Conservation (phyloP, 163 green algal genomes). For the Volvox carteri region DNA sequence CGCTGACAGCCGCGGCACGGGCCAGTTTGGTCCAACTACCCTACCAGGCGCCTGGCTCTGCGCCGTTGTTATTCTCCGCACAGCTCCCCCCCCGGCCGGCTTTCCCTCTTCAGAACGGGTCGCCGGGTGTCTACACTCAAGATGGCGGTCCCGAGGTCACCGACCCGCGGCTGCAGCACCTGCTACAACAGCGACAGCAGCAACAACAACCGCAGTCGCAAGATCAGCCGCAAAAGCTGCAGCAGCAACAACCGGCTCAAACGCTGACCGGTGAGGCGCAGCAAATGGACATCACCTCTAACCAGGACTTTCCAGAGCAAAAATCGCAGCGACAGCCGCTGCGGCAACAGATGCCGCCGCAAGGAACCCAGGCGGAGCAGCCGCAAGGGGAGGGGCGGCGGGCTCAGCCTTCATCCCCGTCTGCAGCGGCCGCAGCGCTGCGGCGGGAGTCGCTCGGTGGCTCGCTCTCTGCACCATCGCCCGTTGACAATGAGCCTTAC, state of each 20-base stretch:
- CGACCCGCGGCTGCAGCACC: slow-evolving; percentile 5
- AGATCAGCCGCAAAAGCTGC: slow-evolving; percentile 8
- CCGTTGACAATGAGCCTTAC: slow-evolving; percentile 1
- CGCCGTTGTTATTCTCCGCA: neutral
- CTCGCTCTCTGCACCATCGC: neutral
- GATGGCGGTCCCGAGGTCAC: neutral
- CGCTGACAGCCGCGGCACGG: neutral
- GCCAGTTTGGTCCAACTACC: neutral
- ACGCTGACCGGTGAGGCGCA: neutral
- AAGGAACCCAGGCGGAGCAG: neutral
- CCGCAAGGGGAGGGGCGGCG: neutral
- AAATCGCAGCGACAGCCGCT: slow-evolving; percentile 12
- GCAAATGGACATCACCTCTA: neutral
- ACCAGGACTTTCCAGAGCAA: neutral
- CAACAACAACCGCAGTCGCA: neutral
- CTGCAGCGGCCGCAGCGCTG: neutral
- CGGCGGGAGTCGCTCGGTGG: neutral
- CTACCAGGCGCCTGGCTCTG: neutral
- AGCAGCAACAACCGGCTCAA: neutral
- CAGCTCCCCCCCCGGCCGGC: neutral
- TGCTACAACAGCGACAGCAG: neutral
- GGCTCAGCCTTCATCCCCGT: neutral
- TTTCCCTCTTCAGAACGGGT: neutral
- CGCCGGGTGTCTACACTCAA: neutral
- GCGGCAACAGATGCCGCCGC: neutral